phyloP scores from a whole-genome alignment of 2,329 filamentous ascomycete species.

The Intubia oerlemansii region DNA sequence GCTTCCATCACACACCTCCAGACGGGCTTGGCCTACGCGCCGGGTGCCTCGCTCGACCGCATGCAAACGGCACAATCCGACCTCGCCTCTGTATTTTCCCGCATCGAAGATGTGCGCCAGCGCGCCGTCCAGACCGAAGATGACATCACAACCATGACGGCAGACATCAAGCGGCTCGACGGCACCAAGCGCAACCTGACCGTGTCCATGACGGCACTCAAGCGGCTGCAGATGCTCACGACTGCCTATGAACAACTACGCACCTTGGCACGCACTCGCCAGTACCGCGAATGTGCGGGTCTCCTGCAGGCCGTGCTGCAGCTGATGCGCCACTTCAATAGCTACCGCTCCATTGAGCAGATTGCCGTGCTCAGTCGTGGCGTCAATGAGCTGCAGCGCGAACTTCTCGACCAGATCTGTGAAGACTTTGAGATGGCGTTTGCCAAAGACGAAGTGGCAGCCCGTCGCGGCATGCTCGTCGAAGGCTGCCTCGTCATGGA shows the following conservation, averaged over 20 bases:
- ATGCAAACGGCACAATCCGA: conserved; percentile 85
- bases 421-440: conserved; percentile 96
- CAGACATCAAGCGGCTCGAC: conserved; percentile 93
- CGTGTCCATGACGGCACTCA: conserved; percentile 91
- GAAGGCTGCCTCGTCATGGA: conserved; percentile 92
- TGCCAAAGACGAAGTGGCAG: conserved; percentile 61
- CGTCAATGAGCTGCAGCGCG: conserved; percentile 80
- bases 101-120: conserved; percentile 82
- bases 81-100: conserved; percentile 73
- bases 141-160: conserved; percentile 95
- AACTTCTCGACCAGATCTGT: conserved; percentile 91
- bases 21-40: conserved; percentile 62
- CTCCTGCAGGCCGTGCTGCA: conserved; percentile 88
- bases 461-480: conserved; percentile 47
- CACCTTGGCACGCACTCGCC: conserved; percentile 60
- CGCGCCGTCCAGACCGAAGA: conserved; percentile 83
- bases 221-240: conserved; percentile 93
- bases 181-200: conserved; percentile 93
- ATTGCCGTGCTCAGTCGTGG: conserved; percentile 85
- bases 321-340: conserved; percentile 97
- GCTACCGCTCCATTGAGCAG: conserved; percentile 92
- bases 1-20: conserved; percentile 52
- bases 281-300: conserved; percentile 89
- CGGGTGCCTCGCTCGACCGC: conserved; percentile 70
- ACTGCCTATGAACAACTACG: conserved; percentile 96